Evolutionary conservation across 2,329 filamentous ascomycete species (phyloP).

Genomic region (Exophiala xenobiotica): DNA sequence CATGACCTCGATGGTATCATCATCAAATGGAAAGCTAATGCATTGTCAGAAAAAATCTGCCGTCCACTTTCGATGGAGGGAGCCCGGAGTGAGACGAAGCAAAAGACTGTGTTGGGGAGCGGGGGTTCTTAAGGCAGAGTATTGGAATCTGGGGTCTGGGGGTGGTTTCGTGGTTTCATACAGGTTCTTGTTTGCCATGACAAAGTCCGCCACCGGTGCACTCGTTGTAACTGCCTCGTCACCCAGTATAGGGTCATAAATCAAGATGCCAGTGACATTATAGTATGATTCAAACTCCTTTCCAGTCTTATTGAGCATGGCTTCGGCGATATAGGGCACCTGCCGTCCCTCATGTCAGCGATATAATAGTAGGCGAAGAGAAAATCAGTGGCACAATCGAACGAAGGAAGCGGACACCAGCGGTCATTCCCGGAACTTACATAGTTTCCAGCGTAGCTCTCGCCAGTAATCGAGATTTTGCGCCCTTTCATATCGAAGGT

Average conservation of each 20-base stretch:
- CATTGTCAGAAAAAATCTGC: too few species aligned
- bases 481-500: conserved; percentile 20
- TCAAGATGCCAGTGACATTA: conserved; percentile 59
- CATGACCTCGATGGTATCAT: neutral
- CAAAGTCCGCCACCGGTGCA: conserved; percentile 34
- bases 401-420: too few species aligned
- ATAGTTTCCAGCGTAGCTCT: conserved; percentile 60
- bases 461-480: conserved; percentile 49
- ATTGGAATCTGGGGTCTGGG: too few species aligned
- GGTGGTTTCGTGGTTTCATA: neutral
- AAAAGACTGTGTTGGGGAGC: neutral
- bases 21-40: neutral
- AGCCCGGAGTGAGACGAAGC: neutral
- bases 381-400: too few species aligned
- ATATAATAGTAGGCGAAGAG: too few species aligned
- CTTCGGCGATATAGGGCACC: conserved; percentile 47
- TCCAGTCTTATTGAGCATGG: conserved; percentile 50
- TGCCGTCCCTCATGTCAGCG: too few species aligned
- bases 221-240: conserved; percentile 21
- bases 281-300: conserved; percentile 56
- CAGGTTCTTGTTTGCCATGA: conserved; percentile 40
- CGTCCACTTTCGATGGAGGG: too few species aligned
- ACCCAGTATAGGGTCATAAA: conserved; percentile 2
- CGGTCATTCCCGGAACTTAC: conserved; percentile 5
- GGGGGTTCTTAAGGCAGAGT: too few species aligned